phyloP scores from a whole-genome alignment of 805 yeast species.

The Metschnikowia amazonensis region DNA sequence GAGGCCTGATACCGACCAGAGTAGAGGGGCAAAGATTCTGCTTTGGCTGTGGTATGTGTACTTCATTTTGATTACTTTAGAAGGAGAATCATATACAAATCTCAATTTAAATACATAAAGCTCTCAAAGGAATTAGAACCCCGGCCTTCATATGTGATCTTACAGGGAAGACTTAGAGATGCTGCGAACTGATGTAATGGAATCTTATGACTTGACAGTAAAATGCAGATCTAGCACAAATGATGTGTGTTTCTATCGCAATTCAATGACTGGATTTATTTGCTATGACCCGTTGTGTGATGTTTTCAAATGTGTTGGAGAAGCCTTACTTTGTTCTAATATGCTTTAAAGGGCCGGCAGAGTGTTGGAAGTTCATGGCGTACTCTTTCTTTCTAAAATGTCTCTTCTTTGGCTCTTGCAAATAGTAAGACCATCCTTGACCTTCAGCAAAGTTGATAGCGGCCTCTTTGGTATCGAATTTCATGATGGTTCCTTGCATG shows the following conservation, averaged over 20 bases:
- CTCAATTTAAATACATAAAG: not conserved
- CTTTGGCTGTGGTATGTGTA: not conserved
- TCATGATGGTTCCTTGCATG: slow-evolving; percentile 75
- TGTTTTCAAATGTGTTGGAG: not conserved
- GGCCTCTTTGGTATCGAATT: slow-evolving; percentile 69
- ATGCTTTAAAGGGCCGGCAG: slow-evolving; percentile 68
- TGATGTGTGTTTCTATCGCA: not conserved
- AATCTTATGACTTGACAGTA: not conserved
- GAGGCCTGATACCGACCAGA: not conserved
- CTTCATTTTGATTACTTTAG: not conserved
- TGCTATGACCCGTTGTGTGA: slow-evolving; percentile 3
- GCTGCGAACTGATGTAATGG: not conserved
- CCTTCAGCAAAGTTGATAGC: slow-evolving; percentile 77
- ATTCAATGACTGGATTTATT: slow-evolving; percentile 2
- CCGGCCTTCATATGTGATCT: not conserved
- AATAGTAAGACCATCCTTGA: slow-evolving; percentile 81
- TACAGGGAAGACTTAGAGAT: not conserved
- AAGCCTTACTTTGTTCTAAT: slow-evolving; percentile 65
- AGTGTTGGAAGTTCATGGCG: slow-evolving; percentile 66
- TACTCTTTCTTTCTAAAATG: slow-evolving; percentile 73
- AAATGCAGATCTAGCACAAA: not conserved
- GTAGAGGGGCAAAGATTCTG: not conserved
- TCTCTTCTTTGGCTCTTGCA: slow-evolving; percentile 77
- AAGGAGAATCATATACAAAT: not conserved
- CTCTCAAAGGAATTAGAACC: not conserved